A percentile compares a stretch with the other conserved stretches of the same genome.
Evolutionary conservation across 31 red algal genomes (phyloP).

Genomic region (Asparagopsis taxiformis): DNA sequence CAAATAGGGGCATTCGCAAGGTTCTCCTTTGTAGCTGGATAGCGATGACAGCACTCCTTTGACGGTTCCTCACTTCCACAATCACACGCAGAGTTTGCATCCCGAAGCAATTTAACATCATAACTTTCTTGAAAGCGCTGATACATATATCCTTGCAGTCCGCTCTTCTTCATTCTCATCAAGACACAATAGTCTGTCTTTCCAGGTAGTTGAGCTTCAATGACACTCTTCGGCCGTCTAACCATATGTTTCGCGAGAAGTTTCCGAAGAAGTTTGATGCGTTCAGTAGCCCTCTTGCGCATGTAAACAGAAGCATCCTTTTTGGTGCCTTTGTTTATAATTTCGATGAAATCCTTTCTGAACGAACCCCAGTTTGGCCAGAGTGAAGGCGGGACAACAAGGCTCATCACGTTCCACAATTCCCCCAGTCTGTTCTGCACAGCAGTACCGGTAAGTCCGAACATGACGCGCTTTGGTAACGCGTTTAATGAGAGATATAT

Average conservation of each 20-base stretch:
- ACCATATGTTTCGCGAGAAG: slow-evolving; percentile 76
- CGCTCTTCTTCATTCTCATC: slow-evolving; percentile 65
- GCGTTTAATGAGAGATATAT: slow-evolving; percentile 40
- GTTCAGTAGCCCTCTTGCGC: slow-evolving; percentile 33
- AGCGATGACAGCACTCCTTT: slow-evolving; percentile 63
- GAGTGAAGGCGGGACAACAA: slow-evolving; percentile 63
- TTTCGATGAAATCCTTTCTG: slow-evolving; percentile 31
- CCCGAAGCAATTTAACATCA: slow-evolving; percentile 68
- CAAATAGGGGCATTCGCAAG: slow-evolving; percentile 59
- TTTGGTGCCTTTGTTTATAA: slow-evolving; percentile 51
- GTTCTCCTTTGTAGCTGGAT: slow-evolving; percentile 26
- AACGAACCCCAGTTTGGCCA: slow-evolving; percentile 45
- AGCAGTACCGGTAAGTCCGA: slow-evolving; percentile 89
- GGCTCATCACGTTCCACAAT: slow-evolving; percentile 75
- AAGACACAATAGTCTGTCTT: slow-evolving; percentile 84
- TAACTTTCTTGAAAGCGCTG: slow-evolving; percentile 70
- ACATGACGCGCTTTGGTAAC: slow-evolving; percentile 42
- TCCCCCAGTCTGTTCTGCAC: slow-evolving; percentile 90
- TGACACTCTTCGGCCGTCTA: slow-evolving; percentile 66
- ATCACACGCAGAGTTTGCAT: slow-evolving; percentile 52
- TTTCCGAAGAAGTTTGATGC: slow-evolving; percentile 29
- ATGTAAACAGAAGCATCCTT: slow-evolving; percentile 58
- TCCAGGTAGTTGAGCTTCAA: slow-evolving; percentile 68
- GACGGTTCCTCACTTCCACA: slow-evolving; percentile 37
- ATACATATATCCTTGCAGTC: slow-evolving; percentile 67